phyloP scores from a whole-genome alignment of 2,329 filamentous ascomycete species.

The Xylariaceae sp. region DNA sequence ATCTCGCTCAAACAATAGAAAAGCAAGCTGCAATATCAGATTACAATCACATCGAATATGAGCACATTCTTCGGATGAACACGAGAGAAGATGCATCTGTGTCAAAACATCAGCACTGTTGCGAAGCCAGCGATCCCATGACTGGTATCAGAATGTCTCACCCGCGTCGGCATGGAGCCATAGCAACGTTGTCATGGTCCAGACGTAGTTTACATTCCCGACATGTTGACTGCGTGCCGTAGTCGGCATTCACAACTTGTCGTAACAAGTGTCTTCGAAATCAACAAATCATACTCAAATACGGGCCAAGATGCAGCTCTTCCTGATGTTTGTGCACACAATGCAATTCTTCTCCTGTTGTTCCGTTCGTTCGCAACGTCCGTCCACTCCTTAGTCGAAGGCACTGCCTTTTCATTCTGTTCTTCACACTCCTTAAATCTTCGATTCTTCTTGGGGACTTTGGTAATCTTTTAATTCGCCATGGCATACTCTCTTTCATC shows the following conservation, averaged over 20 bases:
- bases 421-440: constrained; percentile 27
- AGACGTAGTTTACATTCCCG: constrained; percentile 26
- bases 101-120: neutral
- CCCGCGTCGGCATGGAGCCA: constrained; percentile 11
- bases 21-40: too few species aligned
- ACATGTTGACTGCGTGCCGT: constrained; percentile 18
- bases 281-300: constrained; percentile 20
- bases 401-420: constrained; percentile 13
- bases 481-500: constrained; percentile 31
- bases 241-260: constrained; percentile 21
- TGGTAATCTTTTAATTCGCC: neutral
- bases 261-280: constrained; percentile 13
- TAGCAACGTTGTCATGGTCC: constrained; percentile 20
- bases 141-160: constrained; percentile 24
- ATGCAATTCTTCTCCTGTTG: constrained; percentile 7
- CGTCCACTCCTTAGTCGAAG: constrained; percentile 22
- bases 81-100: too few species aligned
- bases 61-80: too few species aligned
- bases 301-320: neutral
- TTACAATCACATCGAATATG: too few species aligned
- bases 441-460: constrained; percentile 2
- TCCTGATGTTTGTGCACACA: neutral
- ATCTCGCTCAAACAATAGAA: too few species aligned
- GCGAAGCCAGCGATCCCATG: neutral
- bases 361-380: constrained; percentile 9